Evolutionary conservation across 2,329 filamentous ascomycete genomes (phyloP).

Genomic region (Penicillium sp.): DNA sequence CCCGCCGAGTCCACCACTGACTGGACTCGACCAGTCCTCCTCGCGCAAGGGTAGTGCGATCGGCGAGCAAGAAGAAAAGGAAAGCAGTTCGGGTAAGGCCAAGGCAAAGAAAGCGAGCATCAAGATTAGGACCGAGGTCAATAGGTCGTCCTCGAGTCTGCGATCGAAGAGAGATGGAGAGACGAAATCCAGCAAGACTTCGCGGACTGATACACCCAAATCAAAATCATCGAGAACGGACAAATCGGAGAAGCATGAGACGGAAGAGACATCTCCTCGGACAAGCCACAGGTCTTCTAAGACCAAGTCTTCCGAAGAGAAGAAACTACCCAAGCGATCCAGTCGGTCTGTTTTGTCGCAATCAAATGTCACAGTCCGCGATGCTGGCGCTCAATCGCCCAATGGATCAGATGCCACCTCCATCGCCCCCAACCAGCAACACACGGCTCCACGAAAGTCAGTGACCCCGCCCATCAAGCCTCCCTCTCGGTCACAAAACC

Average conservation of each 20-base stretch:
- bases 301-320: conserved; percentile 31
- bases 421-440: conserved; percentile 45
- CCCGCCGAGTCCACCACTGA: conserved; percentile 50
- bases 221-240: conserved; percentile 31
- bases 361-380: conserved; percentile 35
- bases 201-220: conserved; percentile 40
- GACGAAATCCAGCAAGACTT: conserved; percentile 36
- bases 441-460: conserved; percentile 28
- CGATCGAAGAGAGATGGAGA: conserved; percentile 40
- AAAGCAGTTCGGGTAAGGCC: conserved; percentile 34
- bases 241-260: conserved; percentile 33
- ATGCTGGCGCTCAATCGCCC: conserved; percentile 34
- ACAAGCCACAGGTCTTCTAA: conserved; percentile 37
- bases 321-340: conserved; percentile 33
- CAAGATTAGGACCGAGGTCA: conserved; percentile 38
- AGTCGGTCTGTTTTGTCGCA: conserved; percentile 34
- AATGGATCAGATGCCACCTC: conserved; percentile 48
- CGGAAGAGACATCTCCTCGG: conserved; percentile 35
- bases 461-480: conserved; percentile 32
- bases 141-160: conserved; percentile 43
- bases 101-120: conserved; percentile 37
- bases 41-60: conserved; percentile 37
- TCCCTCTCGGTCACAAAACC: conserved; percentile 36
- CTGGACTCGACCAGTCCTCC: conserved; percentile 42
- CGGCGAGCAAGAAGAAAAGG: conserved; percentile 28